Percentiles rank a stretch among this genome's conserved stretches.
These are phyloP conservation scores for Mycena amicta DNA, from an alignment of 768 basidiomycete species.

Conservation along the genomic window DNA sequence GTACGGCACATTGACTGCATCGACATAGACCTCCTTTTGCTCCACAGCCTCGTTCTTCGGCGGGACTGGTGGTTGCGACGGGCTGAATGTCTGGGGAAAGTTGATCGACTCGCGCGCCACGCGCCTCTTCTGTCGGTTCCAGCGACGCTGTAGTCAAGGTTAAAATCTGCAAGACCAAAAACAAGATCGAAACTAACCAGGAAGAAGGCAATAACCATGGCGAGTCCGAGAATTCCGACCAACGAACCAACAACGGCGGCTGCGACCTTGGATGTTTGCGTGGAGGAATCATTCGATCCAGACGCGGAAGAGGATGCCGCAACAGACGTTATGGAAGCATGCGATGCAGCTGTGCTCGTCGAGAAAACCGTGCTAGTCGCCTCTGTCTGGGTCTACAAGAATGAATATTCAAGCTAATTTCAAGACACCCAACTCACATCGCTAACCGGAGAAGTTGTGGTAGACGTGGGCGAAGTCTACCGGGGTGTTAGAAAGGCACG, in stretches of 20 bases:
- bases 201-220: conserved; percentile 14
- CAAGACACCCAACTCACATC: neutral
- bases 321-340: neutral
- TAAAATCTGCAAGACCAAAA: neutral
- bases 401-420: neutral
- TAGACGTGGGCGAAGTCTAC: neutral
- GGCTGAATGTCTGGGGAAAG: no score
- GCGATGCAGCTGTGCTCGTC: neutral
- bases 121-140: conserved; percentile 11
- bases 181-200: conserved; percentile 1
- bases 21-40: neutral
- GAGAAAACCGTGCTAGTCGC: neutral
- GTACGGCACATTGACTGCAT: conserved; percentile 1
- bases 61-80: neutral
- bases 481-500: neutral
- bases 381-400: neutral
- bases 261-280: neutral
- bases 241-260: conserved; percentile 4
- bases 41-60: neutral
- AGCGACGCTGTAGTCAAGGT: conserved; percentile 12
- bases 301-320: conserved; percentile 4
- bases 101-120: conserved; percentile 13
- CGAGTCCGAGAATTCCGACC: neutral
- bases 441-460: neutral
- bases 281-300: neutral